Percentiles rank a stretch among this genome's conserved stretches.
phyloP scores from a whole-genome alignment of 345 rosid species.

The Hibiscus mutabilis region DNA sequence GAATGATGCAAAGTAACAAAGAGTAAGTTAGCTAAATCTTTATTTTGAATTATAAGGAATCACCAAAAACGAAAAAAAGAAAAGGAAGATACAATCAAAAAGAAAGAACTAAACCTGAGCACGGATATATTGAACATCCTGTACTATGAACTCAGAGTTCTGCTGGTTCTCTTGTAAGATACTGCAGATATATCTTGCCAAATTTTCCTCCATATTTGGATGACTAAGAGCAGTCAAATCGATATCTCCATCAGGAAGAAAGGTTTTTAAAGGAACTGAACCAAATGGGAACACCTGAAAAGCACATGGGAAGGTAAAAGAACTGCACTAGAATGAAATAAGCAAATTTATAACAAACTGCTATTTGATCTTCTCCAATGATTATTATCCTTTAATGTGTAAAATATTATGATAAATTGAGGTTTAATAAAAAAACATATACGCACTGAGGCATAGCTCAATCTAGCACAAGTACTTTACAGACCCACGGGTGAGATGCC shows the following conservation, averaged over 20 bases:
- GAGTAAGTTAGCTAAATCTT: neutral
- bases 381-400: neutral
- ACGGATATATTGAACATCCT: slow-evolving; percentile 58
- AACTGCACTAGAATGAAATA: slow-evolving; percentile 8
- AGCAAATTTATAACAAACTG: neutral
- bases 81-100: neutral
- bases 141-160: slow-evolving; percentile 39
- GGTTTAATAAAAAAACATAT: neutral
- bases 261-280: slow-evolving; percentile 75
- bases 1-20: neutral
- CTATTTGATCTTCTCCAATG: neutral
- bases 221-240: slow-evolving; percentile 67
- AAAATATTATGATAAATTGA: neutral
- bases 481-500: neutral
- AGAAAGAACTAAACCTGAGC: slow-evolving; percentile 58
- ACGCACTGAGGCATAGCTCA: neutral
- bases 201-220: slow-evolving; percentile 49
- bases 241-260: slow-evolving; percentile 93
- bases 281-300: slow-evolving; percentile 68
- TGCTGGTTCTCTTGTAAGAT: slow-evolving; percentile 46
- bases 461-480: neutral
- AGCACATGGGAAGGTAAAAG: slow-evolving; percentile 2
- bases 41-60: neutral
- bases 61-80: neutral
- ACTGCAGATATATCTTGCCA: slow-evolving; percentile 37